Conservation (phyloP, 371 early-diverging fungal species). For the Coemansia sp. region DNA sequence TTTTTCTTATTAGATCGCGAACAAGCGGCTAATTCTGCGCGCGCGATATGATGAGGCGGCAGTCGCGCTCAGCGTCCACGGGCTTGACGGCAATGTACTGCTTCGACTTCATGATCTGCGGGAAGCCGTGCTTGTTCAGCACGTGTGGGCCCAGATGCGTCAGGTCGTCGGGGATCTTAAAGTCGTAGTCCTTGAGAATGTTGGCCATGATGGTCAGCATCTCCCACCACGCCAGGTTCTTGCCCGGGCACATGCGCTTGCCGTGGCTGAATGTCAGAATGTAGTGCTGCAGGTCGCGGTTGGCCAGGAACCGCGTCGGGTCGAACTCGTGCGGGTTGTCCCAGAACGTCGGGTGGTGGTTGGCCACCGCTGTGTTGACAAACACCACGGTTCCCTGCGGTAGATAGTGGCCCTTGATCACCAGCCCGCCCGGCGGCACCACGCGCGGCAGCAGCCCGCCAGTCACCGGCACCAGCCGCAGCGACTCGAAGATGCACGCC, state of each 20-base stretch:
- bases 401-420: slow-evolving; percentile 32
- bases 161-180: slow-evolving; percentile 19
- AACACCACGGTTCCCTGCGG: slow-evolving; percentile 28
- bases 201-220: slow-evolving; percentile 33
- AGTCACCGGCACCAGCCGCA: slow-evolving; percentile 33
- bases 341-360: slow-evolving; percentile 29
- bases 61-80: neutral
- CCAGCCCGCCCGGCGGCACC: slow-evolving; percentile 40
- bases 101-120: slow-evolving; percentile 15
- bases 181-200: slow-evolving; percentile 37
- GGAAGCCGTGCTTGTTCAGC: slow-evolving; percentile 26
- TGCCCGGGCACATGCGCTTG: slow-evolving; percentile 35
- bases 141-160: slow-evolving; percentile 26
- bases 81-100: slow-evolving; percentile 36
- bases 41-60: neutral
- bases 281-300: slow-evolving; percentile 20
- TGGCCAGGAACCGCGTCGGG: slow-evolving; percentile 29
- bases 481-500: slow-evolving; percentile 40
- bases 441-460: slow-evolving; percentile 11
- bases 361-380: slow-evolving; percentile 21
- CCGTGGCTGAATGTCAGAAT: slow-evolving; percentile 42
- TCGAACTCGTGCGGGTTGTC: slow-evolving; percentile 20
- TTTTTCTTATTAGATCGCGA: neutral
- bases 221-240: slow-evolving; percentile 35
- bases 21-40: neutral